Base-by-base conservation (phyloP, 495 filamentous ascomycete genomes). In the Thermochaetoides thermophila region DNA sequence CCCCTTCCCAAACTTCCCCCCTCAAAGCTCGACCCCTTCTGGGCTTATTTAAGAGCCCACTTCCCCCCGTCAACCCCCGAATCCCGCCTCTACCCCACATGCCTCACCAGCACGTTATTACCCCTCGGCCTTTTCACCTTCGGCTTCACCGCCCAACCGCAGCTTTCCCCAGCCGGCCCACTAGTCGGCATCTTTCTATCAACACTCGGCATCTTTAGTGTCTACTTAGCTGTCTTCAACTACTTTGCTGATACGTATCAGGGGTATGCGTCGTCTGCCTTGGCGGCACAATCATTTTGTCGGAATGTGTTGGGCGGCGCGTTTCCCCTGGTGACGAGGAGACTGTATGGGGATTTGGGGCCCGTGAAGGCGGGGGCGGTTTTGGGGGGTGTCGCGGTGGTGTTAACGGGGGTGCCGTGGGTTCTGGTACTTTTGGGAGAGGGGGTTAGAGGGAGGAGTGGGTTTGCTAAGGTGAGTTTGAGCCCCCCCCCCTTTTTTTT, bases 241-340 rank as follows among this genome's bases (percentile, higher is more conserved):
- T 94, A 94, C 43, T 67, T 94, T 10, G 84, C 85, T n/a, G 87
- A 94, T 53, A 78, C 71, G 2, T 96, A 93, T 52, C 78, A 84
- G 48, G 63, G 69, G 0, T 92, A 83, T 44, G 83, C 86, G 2
- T 82, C 74, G 34, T 89, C 80, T 7, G 86, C 86, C 2, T 61
- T 95, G 28, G 87, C 87, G 2, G 84, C 85, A 8, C 86, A 95
- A 56, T 77, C 71, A 4, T 87, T 83, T 45, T 72, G 75, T 42
- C 69, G 87, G 2, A 96, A 96, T 52, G 63, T 93, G 19, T 61
- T 95, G 0, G 84, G 76, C 22, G 87, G 84, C 3, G 57, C 75
- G 3, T 93, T 95, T 38, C 86, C 86, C 9, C 57, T 94, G 2
- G 67, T 89, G 12, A 81, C 81, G 3, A 58, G 58, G 22, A 58